phyloP scores from a whole-genome alignment of 345 rosid species.

The Lumnitzera racemosa region DNA sequence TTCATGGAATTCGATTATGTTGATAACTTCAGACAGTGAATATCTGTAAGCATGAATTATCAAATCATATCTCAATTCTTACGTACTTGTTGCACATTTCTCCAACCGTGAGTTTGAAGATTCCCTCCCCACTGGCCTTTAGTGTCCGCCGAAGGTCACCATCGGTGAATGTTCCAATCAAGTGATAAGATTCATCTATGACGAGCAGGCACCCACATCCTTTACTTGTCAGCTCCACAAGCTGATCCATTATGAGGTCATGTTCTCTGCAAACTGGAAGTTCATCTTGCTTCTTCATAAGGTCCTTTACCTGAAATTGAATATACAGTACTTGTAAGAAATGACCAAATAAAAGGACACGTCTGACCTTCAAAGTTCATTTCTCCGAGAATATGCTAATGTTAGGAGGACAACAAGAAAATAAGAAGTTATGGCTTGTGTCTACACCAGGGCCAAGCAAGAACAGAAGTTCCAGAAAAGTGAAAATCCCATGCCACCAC shows the following conservation, averaged over 20 bases:
- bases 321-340: not conserved
- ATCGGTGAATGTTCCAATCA: slow-evolving; percentile 90
- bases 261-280: slow-evolving; percentile 86
- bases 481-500: too few relatives aligned
- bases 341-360: not conserved
- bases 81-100: slow-evolving; percentile 88
- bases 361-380: not conserved
- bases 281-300: slow-evolving; percentile 87
- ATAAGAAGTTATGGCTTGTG: too few relatives aligned
- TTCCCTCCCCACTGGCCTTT: slow-evolving; percentile 78
- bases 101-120: slow-evolving; percentile 88
- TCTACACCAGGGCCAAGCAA: too few relatives aligned
- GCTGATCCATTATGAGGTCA: slow-evolving; percentile 88
- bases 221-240: slow-evolving; percentile 85
- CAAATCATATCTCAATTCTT: too few relatives aligned
- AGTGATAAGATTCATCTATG: slow-evolving; percentile 44
- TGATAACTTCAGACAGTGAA: too few relatives aligned
- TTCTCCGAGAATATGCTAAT: too few relatives aligned
- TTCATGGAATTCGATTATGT: too few relatives aligned
- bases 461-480: too few relatives aligned
- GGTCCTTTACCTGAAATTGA: slow-evolving; percentile 59
- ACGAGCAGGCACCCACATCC: slow-evolving; percentile 96
- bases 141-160: slow-evolving; percentile 95
- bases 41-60: too few relatives aligned
- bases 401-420: too few relatives aligned